These are phyloP conservation scores for Melocanna baccifera DNA, from an alignment of 176 grass and related monocot species.

Conservation along the genomic window DNA sequence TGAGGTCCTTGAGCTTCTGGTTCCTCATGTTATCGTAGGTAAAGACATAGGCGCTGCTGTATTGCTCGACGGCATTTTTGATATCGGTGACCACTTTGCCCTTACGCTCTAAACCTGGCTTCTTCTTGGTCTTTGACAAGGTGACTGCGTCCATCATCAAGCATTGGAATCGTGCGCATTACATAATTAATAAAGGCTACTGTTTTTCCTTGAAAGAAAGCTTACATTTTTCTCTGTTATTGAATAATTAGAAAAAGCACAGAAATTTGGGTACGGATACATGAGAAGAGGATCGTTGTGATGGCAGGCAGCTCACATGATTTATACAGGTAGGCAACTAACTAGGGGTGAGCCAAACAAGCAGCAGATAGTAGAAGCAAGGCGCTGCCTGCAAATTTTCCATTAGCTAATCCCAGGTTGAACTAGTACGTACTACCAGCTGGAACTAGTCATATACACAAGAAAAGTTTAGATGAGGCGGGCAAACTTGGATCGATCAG, in stretches of 20 bases:
- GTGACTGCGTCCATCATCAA: constrained; percentile 49
- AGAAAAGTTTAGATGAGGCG: not conserved
- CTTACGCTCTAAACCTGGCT: constrained; percentile 64
- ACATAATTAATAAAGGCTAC: not conserved
- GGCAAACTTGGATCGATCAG: not conserved
- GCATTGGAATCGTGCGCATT: not conserved
- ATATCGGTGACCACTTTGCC: constrained; percentile 69
- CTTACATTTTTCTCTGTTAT: not conserved
- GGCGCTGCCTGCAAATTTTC: too few relatives aligned
- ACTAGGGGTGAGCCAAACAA: not conserved
- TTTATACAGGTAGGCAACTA: not conserved
- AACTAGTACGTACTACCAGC: too few relatives aligned
- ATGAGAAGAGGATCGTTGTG: not conserved
- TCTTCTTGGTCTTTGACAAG: constrained; percentile 78
- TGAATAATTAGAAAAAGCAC: not conserved
- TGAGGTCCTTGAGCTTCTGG: constrained; percentile 81
- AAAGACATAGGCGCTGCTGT: constrained; percentile 67
- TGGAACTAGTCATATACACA: not conserved
- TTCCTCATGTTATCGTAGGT: constrained; percentile 91
- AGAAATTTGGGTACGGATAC: not conserved
- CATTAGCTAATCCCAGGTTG: not conserved
- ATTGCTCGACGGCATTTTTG: constrained; percentile 51
- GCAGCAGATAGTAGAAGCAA: not conserved
- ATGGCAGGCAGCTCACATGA: not conserved
- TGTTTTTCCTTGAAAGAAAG: not conserved